Base-by-base conservation (phyloP, 768 basidiomycete genomes). In the Podaxis rugospora region DNA sequence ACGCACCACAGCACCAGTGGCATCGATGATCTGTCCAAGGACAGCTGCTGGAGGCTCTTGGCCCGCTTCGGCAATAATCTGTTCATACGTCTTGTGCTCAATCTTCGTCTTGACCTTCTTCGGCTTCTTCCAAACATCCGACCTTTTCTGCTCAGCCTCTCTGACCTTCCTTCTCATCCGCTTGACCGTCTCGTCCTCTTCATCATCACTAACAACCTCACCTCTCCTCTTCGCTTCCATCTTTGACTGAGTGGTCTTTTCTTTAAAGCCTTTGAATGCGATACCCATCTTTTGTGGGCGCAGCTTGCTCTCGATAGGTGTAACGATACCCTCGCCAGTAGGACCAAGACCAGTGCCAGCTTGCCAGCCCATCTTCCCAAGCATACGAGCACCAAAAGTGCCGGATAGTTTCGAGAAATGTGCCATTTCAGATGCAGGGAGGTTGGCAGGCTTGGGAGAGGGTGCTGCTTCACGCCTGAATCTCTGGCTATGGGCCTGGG, bases 61-160 rank as follows among this genome's bases (percentile, higher is more conserved):
- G 0, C 89, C 92, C 23, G 92, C 88, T 70, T 96, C 94, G 2
- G 92, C 89, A 55, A 99, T 71, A 57, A 98, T 92, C 73, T 99
- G 86, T 73, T 99, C 97, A 70, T 98, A 99, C 0, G 95, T 94
- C 80, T 96, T 97, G 77, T 98, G 95, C 70, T 93, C 88, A 36
- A 95, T 77, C 73, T 86, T 93, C 21, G 83, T 86, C 75, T 93
- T 97, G 57, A 86, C 80, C 71, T 90, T 95, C 80, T 85, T 91
- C 5, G 90, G 85, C 62, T 84, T 84, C 76, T 90, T 95, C 95
- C 95, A 97, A 4, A 82, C 82, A 62, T 94, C 89, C 14, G 90
- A 82, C 68, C 85, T 77, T 66, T 88, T 85, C 67, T 85, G 76
- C 64, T 79, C 75, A 32, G 76, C 80, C 66, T 84, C 83, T 59